These are phyloP conservation scores for Achlya hypogyna DNA, from an alignment of 352 stramenopile genomes.

Conservation along the genomic window DNA sequence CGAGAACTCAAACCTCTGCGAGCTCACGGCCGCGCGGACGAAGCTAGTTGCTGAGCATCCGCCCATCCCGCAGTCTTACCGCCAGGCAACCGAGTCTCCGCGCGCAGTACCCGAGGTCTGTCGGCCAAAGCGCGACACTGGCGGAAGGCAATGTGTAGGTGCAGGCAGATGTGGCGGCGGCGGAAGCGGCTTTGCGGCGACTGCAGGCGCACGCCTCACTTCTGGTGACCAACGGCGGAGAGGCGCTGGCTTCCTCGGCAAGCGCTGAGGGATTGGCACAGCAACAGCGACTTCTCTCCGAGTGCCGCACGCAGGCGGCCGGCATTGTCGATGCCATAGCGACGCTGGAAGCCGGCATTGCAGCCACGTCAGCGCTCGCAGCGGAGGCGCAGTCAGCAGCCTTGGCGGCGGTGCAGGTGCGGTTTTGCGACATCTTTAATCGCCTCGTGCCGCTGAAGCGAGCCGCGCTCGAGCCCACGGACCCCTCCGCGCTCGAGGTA, in stretches of 20 bases:
- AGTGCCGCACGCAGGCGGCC: constrained; percentile 14
- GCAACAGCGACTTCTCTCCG: too few species aligned
- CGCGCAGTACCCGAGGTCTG: too few species aligned
- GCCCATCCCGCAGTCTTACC: too few species aligned
- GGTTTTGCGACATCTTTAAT: constrained; percentile 26
- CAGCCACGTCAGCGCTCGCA: constrained; percentile 22
- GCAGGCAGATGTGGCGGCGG: not conserved
- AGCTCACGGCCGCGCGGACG: too few species aligned
- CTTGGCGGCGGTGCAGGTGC: constrained; percentile 15
- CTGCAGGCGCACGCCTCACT: not conserved
- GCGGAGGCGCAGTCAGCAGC: constrained; percentile 25
- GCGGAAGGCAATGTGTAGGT: not conserved
- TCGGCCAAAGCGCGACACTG: not conserved
- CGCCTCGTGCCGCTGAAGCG: constrained; percentile 24
- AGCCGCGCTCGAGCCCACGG: constrained; percentile 5
- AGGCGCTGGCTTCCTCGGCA: not conserved
- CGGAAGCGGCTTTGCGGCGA: not conserved
- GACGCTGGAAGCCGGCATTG: constrained; percentile 17
- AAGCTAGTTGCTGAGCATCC: too few species aligned
- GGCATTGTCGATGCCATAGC: not conserved
- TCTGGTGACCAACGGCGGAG: not conserved
- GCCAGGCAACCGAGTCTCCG: too few species aligned
- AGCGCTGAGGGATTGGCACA: not conserved
- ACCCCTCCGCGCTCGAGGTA: not conserved
- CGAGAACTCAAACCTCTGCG: too few species aligned